phyloP scores from a whole-genome alignment of 495 filamentous ascomycete species.

The Penicillium antarcticum region DNA sequence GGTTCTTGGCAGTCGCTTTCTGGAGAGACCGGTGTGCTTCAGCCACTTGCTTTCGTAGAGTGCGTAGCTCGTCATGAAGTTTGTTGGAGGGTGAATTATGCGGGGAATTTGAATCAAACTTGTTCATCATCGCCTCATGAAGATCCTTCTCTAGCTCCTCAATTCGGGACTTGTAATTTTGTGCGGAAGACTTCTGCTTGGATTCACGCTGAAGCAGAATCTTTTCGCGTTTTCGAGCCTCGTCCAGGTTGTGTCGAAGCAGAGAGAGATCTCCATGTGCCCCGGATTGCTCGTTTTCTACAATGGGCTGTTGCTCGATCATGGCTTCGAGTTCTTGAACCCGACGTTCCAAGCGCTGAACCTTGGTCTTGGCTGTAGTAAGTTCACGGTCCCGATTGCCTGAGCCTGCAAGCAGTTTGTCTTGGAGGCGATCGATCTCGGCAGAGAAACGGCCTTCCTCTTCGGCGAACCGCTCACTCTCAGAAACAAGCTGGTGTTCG shows the following conservation, averaged over 20 bases:
- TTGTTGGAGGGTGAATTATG: constrained; percentile 51
- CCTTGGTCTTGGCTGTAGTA: constrained; percentile 48
- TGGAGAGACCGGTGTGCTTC: constrained; percentile 57
- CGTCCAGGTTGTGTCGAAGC: constrained; percentile 58
- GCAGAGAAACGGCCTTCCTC: constrained; percentile 57
- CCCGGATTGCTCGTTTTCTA: constrained; percentile 33
- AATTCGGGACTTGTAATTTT: constrained; percentile 53
- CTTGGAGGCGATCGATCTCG: constrained; percentile 57
- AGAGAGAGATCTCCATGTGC: constrained; percentile 55
- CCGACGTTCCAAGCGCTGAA: constrained; percentile 57
- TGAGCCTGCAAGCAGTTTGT: constrained; percentile 38
- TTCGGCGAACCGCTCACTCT: constrained; percentile 52
- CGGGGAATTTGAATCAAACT: constrained; percentile 42
- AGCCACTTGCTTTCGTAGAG: constrained; percentile 59
- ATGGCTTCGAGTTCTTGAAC: constrained; percentile 56
- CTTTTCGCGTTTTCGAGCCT: constrained; percentile 61
- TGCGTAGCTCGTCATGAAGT: constrained; percentile 59
- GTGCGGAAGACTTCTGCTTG: constrained; percentile 52
- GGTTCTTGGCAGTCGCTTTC: constrained; percentile 52
- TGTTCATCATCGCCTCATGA: constrained; percentile 50
- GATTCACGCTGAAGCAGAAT: constrained; percentile 61
- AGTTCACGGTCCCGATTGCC: constrained; percentile 48
- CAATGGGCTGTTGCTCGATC: constrained; percentile 40
- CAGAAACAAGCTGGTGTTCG: constrained; percentile 52
- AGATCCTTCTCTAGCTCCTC: constrained; percentile 54